Evolutionary conservation across 169 alveolate species (phyloP).

Genomic region (Eimeria acervulina): DNA sequence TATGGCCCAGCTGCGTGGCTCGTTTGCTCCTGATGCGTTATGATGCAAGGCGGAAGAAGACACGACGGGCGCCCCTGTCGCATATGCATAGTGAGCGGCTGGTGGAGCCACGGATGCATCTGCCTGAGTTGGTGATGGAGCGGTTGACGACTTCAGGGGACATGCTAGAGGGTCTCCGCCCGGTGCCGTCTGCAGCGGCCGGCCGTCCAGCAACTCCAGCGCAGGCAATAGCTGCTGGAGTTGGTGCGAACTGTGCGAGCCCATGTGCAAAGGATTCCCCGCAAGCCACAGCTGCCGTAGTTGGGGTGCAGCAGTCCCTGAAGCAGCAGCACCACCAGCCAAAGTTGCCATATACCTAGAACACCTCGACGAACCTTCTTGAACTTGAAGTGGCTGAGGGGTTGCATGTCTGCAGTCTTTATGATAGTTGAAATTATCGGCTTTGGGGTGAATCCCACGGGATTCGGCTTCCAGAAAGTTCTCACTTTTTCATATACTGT

Average conservation of each 20-base stretch:
- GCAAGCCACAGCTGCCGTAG: constrained; percentile 79
- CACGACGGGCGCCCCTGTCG: not conserved
- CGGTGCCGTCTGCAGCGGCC: not conserved
- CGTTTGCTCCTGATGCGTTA: not conserved
- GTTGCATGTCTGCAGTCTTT: not conserved
- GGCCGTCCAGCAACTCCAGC: constrained; percentile 62
- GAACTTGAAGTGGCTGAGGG: not conserved
- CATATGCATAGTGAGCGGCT: constrained; percentile 2
- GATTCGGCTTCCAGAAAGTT: not conserved
- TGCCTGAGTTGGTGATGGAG: not conserved
- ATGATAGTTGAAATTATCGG: not conserved
- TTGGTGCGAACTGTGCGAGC: constrained; percentile 53
- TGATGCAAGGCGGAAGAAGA: constrained; percentile 5
- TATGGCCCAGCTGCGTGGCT: constrained; percentile 64
- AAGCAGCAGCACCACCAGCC: not conserved
- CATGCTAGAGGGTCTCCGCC: constrained; percentile 35
- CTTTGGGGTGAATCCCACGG: not conserved
- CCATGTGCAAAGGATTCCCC: constrained; percentile 64
- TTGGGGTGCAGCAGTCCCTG: constrained; percentile 73
- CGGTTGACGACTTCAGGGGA: not conserved
- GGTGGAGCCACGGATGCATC: not conserved
- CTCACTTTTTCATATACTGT: not conserved
- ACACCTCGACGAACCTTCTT: not conserved
- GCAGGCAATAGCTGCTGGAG: constrained; percentile 76
- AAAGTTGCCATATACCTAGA: not conserved